Evolutionary conservation across 192 early-diverging fungal genomes (phyloP).

Genomic region (Thoreauomyces humboldtii): DNA sequence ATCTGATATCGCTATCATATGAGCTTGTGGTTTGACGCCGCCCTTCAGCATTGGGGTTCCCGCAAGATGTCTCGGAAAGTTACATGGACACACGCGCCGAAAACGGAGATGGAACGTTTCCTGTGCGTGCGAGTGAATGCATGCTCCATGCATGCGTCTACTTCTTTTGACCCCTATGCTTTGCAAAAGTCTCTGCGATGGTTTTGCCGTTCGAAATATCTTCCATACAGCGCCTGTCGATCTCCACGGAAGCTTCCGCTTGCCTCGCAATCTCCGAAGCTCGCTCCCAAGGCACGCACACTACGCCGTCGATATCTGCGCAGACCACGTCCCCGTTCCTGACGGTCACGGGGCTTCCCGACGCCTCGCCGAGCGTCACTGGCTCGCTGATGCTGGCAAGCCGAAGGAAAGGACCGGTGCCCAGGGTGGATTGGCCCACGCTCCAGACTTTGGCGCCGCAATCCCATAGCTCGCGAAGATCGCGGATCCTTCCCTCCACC

Average conservation of each 20-base stretch:
- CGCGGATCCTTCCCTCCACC: constrained; percentile 45
- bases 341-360: constrained; percentile 6
- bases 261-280: constrained; percentile 29
- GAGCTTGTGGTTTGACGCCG: too few relatives aligned
- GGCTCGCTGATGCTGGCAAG: constrained; percentile 31
- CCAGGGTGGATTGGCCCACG: constrained; percentile 34
- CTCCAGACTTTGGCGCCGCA: constrained; percentile 36
- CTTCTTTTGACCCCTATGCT: constrained; percentile 38
- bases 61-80: too few relatives aligned
- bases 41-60: too few relatives aligned
- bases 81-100: too few relatives aligned
- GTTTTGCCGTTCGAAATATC: constrained; percentile 33
- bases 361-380: constrained; percentile 27
- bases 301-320: constrained; percentile 51
- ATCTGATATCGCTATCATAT: too few relatives aligned
- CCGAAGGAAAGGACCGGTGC: constrained; percentile 30
- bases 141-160: too few relatives aligned
- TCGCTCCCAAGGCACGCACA: constrained; percentile 37
- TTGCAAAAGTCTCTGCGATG: constrained; percentile 42
- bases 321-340: constrained; percentile 44
- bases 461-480: constrained; percentile 41
- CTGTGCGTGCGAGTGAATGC: too few relatives aligned
- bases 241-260: constrained; percentile 9
- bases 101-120: too few relatives aligned
- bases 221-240: constrained; percentile 38